Percentiles rank a stretch among this genome's conserved stretches.
Conservation (phyloP, 1,284 basidiomycete genomes). For the Irpex sp. region DNA sequence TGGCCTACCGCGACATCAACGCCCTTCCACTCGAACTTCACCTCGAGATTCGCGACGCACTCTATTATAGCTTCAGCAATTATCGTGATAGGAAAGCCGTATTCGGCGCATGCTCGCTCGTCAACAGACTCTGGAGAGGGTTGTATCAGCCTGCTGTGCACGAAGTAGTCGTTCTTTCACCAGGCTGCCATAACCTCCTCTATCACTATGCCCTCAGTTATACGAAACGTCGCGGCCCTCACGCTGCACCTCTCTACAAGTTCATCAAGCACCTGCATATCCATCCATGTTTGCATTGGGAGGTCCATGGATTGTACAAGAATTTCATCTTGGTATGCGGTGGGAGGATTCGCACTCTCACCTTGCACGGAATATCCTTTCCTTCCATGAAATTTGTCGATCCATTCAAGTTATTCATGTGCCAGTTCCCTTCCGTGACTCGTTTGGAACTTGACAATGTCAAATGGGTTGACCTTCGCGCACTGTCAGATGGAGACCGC, state of each 20-base stretch:
- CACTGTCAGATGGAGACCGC: not conserved
- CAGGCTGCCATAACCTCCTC: not conserved
- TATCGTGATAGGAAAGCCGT: not conserved
- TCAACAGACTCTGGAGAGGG: not conserved
- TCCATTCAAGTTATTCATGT: not conserved
- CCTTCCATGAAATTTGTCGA: not conserved
- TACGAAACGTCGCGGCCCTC: not conserved
- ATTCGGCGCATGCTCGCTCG: not conserved
- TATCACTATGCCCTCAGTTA: not conserved
- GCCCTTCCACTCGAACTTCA: not conserved
- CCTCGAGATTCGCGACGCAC: not conserved
- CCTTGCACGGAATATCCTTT: not conserved
- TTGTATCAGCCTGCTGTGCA: not conserved
- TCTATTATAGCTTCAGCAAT: not conserved
- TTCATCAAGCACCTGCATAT: not conserved
- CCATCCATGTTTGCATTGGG: not conserved
- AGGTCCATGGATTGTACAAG: not conserved
- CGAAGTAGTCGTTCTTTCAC: not conserved
- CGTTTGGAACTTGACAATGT: not conserved
- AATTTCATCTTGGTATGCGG: not conserved
- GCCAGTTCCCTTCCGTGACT: not conserved
- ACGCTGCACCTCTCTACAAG: not conserved
- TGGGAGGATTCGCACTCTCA: not conserved
- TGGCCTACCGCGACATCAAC: not conserved
- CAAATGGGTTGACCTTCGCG: not conserved